Evolutionary conservation across 441 rosid genomes (phyloP), one percentile per base, ranked within the genome.

Genomic region (Sinapis alba): DNA sequence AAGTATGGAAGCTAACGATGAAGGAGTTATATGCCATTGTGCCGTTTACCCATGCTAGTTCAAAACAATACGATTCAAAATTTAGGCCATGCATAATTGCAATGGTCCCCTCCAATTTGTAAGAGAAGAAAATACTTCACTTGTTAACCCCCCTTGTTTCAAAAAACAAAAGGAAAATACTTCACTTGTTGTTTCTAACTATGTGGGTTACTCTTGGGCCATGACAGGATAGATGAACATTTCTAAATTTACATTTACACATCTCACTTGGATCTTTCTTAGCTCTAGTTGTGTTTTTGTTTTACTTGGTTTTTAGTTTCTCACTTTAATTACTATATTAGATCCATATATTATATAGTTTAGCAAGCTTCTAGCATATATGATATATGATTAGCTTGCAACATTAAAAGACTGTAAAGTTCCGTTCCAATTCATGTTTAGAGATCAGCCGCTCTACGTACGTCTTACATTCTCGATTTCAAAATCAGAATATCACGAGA

Each of bases 31-130:
- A 27, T 19, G 58, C 26, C 15, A 54, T 51, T 61, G 63, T 68
- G 43, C 38, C 62, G 18, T 62, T 15, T 56, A 54, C 71, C 79
- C 75, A 69, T 63, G 41, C 41, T 70, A 27, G 32, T 69, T 61
- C 15, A 18, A 47, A 7, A 32, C 34, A 1, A 43, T 15, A 64
- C 32, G 28, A 23, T 38, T 36, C 36, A 12, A 50, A 62, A 51
- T 51, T 61, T 62, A 26, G 30, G 16, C 28, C 30, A 61, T 47
- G 23, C 56, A 50, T 68, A 68, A 20, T 54, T 68, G 59, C 5
- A 59, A 59, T 65, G 73, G 77, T 77, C 80, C 80, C 76, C 72
- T 65, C 19, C 69, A 59, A 70, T 45, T 1, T 71, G 72, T 71
- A 47, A 71, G 68, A 77, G 63, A 71, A 51, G 26, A 11, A 51